Evolutionary conservation across 2,329 filamentous ascomycete genomes (phyloP), one percentile per base, ranked within the genome.

Genomic region (Neophaeococcomyces aloes): DNA sequence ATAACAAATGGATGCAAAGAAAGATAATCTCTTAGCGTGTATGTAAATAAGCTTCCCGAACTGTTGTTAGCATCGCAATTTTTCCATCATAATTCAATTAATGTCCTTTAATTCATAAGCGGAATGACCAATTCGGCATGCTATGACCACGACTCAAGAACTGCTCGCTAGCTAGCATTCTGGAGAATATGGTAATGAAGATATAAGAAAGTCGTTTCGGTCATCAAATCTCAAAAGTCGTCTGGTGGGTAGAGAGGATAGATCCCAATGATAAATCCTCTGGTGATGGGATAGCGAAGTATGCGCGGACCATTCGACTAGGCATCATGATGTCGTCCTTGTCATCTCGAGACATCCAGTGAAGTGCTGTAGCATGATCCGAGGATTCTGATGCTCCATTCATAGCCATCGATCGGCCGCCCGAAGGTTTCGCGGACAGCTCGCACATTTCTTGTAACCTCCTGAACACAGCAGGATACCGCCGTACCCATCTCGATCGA

Each of bases 271-370:
- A 14, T 3, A 18, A 18, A 14, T 41, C 38, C 7, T 41, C 38
- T 5, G 15, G 19, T 3, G 29, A 29, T 5, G 38, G 38, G 10
- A 10, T 32, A 7, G 38, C 38, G 27, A 41, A 29, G 18, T 41
- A 41, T 8, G 18, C 29, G n/a, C 27, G 23, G 3, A 41, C 38
- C 38, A 41, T 41, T 7, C 38, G 38, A 14, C 34, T 29, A 15
- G 38, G 38, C 38, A 41, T 32, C 38, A 41, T 41, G 8, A 41
- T 41, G 11, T 41, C 27, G 38, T 41, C 38, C 18, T 29, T 31
- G 10, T 41, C 38, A 14, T 41, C 38, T 33, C 38, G 32, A 7
- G 38, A 21, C 38, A 41, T 41, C 6, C 27, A 23, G 5, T 29
- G 38, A 18, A 41, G 38, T 15, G 29, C 29, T 13, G 38, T 41